These are phyloP conservation scores for Globisporangium splendens DNA, from an alignment of 352 stramenopile species.

Conservation along the genomic window DNA sequence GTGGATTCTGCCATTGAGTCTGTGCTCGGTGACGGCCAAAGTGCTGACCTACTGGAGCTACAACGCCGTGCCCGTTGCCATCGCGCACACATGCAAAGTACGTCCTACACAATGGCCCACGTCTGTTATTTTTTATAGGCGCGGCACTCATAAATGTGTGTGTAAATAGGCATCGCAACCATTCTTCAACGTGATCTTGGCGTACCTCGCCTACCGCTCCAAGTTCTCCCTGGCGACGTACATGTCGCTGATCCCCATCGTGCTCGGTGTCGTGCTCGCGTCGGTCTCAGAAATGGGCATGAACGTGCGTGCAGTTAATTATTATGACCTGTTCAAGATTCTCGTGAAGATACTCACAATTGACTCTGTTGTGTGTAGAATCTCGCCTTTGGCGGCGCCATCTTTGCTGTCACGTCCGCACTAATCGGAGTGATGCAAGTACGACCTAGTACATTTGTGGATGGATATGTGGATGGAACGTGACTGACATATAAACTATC, in stretches of 20 bases:
- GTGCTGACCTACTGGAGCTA: conserved; percentile 89
- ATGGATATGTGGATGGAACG: neutral
- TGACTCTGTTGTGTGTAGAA: conserved; percentile 28
- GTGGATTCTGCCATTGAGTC: conserved; percentile 75
- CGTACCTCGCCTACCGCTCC: conserved; percentile 68
- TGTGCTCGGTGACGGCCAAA: conserved; percentile 79
- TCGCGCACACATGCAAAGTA: conserved; percentile 83
- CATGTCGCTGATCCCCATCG: conserved; percentile 76
- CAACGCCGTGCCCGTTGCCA: conserved; percentile 75
- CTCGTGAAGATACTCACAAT: neutral
- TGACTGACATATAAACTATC: neutral
- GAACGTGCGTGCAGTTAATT: conserved; percentile 54
- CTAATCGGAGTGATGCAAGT: conserved; percentile 77
- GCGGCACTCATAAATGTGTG: neutral
- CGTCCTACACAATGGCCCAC: neutral
- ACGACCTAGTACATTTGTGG: conserved; percentile 1
- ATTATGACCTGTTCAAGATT: too few relatives aligned
- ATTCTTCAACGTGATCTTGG: conserved; percentile 85
- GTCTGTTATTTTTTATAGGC: neutral
- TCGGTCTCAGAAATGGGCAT: conserved; percentile 87
- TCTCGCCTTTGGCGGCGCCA: conserved; percentile 54
- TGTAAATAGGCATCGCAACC: conserved; percentile 60
- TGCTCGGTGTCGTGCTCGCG: conserved; percentile 75
- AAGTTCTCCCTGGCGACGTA: conserved; percentile 74
- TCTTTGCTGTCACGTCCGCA: conserved; percentile 73